Conservation (phyloP, 805 yeast genomes). For the Metschnikowia proteae region DNA sequence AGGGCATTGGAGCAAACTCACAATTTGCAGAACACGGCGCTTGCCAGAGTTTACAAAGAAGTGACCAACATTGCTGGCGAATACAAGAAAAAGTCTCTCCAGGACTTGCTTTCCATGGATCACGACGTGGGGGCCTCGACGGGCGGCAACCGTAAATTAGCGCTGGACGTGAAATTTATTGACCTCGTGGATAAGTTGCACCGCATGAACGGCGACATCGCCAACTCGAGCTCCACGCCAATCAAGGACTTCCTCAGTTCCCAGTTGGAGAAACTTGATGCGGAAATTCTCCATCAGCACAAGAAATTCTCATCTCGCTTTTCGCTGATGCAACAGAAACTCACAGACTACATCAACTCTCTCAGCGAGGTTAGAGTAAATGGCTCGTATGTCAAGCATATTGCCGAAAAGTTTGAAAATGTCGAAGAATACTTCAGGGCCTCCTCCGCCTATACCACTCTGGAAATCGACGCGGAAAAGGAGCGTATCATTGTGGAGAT, state of each 20-base stretch:
- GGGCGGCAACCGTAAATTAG: slow-evolving; percentile 9
- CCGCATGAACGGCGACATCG: slow-evolving; percentile 25
- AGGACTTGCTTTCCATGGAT: slow-evolving; percentile 38
- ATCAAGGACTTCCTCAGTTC: slow-evolving; percentile 34
- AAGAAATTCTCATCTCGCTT: slow-evolving; percentile 36
- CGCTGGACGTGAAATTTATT: slow-evolving; percentile 31
- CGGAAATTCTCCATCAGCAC: slow-evolving; percentile 35
- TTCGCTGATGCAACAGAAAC: slow-evolving; percentile 34
- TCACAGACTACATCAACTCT: slow-evolving; percentile 33
- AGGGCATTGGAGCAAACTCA: slow-evolving; percentile 23
- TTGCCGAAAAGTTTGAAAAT: slow-evolving; percentile 36
- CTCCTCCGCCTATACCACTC: slow-evolving; percentile 23
- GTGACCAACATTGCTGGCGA: slow-evolving; percentile 33
- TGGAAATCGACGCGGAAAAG: slow-evolving; percentile 24
- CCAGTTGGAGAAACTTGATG: slow-evolving; percentile 29
- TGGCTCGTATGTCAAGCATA: slow-evolving; percentile 37
- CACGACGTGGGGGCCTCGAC: slow-evolving; percentile 23
- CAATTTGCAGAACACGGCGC: slow-evolving; percentile 26
- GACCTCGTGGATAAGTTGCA: slow-evolving; percentile 38
- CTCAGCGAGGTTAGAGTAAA: slow-evolving; percentile 28
- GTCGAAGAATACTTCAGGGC: slow-evolving; percentile 35
- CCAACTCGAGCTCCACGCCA: slow-evolving; percentile 22
- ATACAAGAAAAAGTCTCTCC: slow-evolving; percentile 32
- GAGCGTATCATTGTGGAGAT: slow-evolving; percentile 27
- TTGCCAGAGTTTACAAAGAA: slow-evolving; percentile 28